Evolutionary conservation across 2,329 filamentous ascomycete species (phyloP), one percentile per base, ranked within the genome.

Genomic region (Mariannaea sp.): DNA sequence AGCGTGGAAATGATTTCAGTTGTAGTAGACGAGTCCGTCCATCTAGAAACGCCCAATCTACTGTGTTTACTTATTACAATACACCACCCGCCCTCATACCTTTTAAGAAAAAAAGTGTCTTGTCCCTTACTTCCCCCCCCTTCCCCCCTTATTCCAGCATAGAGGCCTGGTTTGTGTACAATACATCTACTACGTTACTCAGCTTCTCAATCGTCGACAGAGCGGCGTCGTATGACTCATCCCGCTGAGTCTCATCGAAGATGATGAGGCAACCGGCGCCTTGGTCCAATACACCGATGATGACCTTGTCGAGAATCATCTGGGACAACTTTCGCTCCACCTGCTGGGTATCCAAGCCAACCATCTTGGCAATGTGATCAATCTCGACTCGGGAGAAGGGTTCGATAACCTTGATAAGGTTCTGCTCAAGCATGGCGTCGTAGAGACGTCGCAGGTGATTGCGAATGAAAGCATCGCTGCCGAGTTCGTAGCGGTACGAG

Each of bases 251-350:
- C 83, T 99, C 94, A 69, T 99, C 94, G 69, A 88, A 99, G 65
- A 99, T 91, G 73, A 97, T 96, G 71, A 99, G 81, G 73, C 95
- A 97, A 32, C 93, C 93, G n/a, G 92, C 90, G 43, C 94, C 94
- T 76, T 99, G 94, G 73, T 99, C 94, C 65, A 99, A 78, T 50
- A 99, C 94, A 55, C 95, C 94, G 64, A 97, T 91, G 70, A 99
- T 97, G 68, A 97, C 91, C 81, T 97, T 97, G 79, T 99, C 94
- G 55, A 99, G 82, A 69, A 99, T 99, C 95, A 99, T 99, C 81
- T 99, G 95, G 39, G 90, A 95, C 59, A 99, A 82, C 82, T 99
- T 99, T 66, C 92, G 86, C 84, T 99, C 95, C 55, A 99, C 94
- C 78, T 97, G 93, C 73, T 91, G 88, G 20, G 90, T 96, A 73